Evolutionary conservation across 768 basidiomycete genomes (phyloP).

Genomic region (Cantharellus anzutake): DNA sequence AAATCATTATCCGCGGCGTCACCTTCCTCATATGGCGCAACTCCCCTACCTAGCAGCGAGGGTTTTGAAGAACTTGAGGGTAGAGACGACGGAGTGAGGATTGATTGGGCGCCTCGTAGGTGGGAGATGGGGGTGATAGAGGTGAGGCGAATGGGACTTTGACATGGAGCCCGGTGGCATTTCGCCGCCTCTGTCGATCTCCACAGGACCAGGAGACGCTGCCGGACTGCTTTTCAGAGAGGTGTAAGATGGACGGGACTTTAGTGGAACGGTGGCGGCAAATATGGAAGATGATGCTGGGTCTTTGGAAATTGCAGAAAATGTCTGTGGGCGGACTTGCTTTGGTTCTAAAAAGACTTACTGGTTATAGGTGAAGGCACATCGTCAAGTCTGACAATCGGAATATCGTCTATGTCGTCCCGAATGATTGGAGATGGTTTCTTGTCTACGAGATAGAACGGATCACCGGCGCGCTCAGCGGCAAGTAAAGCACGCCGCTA

Average conservation of each 20-base stretch:
- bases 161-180: background rate
- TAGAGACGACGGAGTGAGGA: background rate
- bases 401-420: background rate
- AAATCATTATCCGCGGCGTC: background rate
- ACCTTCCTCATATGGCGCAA: background rate
- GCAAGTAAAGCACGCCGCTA: slow-evolving; percentile 61
- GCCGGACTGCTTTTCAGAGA: background rate
- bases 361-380: background rate
- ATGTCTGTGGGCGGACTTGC: background rate
- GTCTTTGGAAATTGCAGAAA: background rate
- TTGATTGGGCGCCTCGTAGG: background rate
- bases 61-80: background rate
- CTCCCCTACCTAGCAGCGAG: background rate
- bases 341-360: background rate
- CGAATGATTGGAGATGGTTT: background rate
- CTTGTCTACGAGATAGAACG: slow-evolving; percentile 66
- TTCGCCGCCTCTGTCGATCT: background rate
- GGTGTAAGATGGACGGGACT: background rate
- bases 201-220: background rate
- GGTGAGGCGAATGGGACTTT: no score
- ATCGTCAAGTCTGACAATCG: background rate
- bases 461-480: slow-evolving; percentile 66
- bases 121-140: background rate
- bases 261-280: background rate
- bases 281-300: background rate